Conservation (phyloP, 2,329 filamentous ascomycete genomes). For the Capronia epimyces region DNA sequence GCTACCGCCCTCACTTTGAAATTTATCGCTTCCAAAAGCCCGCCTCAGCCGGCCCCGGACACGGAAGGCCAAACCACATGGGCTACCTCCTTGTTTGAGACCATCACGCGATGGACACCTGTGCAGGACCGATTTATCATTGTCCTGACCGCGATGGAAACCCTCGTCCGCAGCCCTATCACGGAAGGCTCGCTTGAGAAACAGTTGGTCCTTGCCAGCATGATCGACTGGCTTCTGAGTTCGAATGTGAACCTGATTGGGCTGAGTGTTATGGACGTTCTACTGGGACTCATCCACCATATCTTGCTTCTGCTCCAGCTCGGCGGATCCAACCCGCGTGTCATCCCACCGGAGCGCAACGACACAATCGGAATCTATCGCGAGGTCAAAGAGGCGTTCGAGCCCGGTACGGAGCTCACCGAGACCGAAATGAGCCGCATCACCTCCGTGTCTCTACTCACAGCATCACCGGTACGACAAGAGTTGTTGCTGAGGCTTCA, state of each 20-base stretch:
- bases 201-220: constrained; percentile 67
- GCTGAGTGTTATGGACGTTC: constrained; percentile 89
- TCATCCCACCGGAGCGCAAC: constrained; percentile 35
- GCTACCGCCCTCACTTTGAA: constrained; percentile 68
- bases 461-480: constrained; percentile 51
- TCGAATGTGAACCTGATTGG: constrained; percentile 93
- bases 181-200: constrained; percentile 65
- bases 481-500: constrained; percentile 67
- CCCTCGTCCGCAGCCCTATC: constrained; percentile 62
- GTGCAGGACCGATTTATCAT: constrained; percentile 94
- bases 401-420: constrained; percentile 20
- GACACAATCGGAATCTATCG: constrained; percentile 32
- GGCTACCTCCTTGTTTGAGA: constrained; percentile 75
- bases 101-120: constrained; percentile 79
- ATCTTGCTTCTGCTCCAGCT: constrained; percentile 72
- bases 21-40: constrained; percentile 60
- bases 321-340: constrained; percentile 39
- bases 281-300: constrained; percentile 78
- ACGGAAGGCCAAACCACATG: constrained; percentile 57
- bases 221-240: constrained; percentile 75
- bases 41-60: constrained; percentile 44
- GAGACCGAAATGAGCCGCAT: constrained; percentile 8
- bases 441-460: constrained; percentile 32
- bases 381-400: constrained; percentile 27
- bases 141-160: constrained; percentile 73